Base-by-base conservation (phyloP, 257 asterid species). In the Henckelia pumila region DNA sequence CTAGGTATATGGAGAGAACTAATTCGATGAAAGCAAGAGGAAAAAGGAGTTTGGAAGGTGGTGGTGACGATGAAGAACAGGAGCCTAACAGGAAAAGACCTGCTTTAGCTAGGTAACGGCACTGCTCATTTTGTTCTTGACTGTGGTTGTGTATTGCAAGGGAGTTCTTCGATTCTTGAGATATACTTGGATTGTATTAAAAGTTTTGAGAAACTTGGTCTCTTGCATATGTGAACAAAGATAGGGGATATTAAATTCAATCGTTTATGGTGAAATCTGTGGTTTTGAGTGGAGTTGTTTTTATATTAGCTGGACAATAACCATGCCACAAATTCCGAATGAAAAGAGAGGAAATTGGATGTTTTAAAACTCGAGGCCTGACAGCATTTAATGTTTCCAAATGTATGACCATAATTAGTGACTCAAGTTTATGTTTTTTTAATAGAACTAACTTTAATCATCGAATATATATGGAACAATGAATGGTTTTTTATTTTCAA, bases 1-100 rank as follows among this genome's bases (percentile, higher is more conserved):
- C 96, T 28, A 86, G 99, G 84, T 78, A 78, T 75, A 88, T 84
- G 91, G 92, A 88, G 76, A 86, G 96, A 78, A 83, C 84, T 11
- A 83, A 84, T 65, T 86, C 95, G 9, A 84, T 89, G 88, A 86
- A 72, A 68, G 86, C 80, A 67, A 75, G 89, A 68, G 93, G 89
- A 33, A 91, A 93, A 83, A 84, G 99, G 86, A 81, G 77, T 71
- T 77, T 86, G 83, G 97, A 93, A 26, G 82, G 84, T 44, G 88
- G 82, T 49, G 95, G 61, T 44, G 94, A 78, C 33, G 94, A 81
- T 7, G 86, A 77, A 74, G 95, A 84, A 75, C 96, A 80, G 5
- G 95, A 80, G 72, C 76, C 70, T 1, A 69, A 66, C 24, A 66
- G 84, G 50, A 84, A 81, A 66, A 68, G 89, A 29, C 86, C 89